These are phyloP conservation scores for Chionographis japonica DNA, from an alignment of 106 monocot species.

Conservation along the genomic window DNA sequence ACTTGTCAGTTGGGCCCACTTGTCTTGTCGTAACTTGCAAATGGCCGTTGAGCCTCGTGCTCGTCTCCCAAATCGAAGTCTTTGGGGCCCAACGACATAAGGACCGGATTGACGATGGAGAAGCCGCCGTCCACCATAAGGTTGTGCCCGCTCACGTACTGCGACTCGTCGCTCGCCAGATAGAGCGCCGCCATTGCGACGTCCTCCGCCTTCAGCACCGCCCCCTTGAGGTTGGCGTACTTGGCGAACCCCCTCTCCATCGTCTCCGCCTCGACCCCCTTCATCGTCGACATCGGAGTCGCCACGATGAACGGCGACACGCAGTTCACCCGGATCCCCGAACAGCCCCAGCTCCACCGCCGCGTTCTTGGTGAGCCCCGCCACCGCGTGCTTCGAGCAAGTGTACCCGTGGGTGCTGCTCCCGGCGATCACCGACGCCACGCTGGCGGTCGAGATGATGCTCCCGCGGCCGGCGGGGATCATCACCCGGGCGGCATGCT, in stretches of 20 bases:
- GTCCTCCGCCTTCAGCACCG: slow-evolving; percentile 8
- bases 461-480: slow-evolving; percentile 30
- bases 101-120: not conserved
- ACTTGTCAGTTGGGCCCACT: too few species aligned
- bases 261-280: slow-evolving; percentile 1
- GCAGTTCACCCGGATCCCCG: slow-evolving; percentile 59
- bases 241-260: not conserved
- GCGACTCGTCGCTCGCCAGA: slow-evolving; percentile 24
- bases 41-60: too few species aligned
- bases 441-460: slow-evolving; percentile 43
- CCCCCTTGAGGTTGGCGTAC: not conserved
- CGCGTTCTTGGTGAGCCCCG: slow-evolving; percentile 37
- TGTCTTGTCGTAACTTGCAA: too few species aligned
- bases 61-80: too few species aligned
- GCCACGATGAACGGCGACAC: slow-evolving; percentile 47
- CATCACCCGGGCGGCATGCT: slow-evolving; percentile 57
- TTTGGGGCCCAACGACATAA: too few species aligned
- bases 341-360: slow-evolving; percentile 50
- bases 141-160: slow-evolving; percentile 20
- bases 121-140: slow-evolving; percentile 4
- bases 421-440: slow-evolving; percentile 25
- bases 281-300: slow-evolving; percentile 20
- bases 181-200: slow-evolving; percentile 22
- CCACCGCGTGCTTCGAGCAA: slow-evolving; percentile 36
- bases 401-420: slow-evolving; percentile 34